Evolutionary conservation across 495 filamentous ascomycete genomes (phyloP).

Genomic region (Annulohypoxylon stygium): DNA sequence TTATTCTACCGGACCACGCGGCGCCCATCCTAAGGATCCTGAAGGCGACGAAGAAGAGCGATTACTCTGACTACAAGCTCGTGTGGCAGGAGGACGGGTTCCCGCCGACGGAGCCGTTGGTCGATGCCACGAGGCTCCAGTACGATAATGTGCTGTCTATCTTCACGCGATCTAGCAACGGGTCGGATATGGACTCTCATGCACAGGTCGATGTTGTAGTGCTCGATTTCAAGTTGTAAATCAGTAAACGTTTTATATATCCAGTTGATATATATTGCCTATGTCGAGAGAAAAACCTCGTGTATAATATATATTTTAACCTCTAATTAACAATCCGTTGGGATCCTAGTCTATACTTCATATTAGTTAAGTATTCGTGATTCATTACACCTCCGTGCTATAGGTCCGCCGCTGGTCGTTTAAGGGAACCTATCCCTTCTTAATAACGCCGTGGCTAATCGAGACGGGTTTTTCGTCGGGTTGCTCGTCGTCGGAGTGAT

Average conservation of each 20-base stretch:
- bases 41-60: conserved; percentile 45
- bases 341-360: conserved; percentile 36
- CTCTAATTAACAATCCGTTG: conserved; percentile 17
- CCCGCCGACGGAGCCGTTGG: conserved; percentile 54
- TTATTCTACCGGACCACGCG: conserved; percentile 53
- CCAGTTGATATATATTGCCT: not conserved
- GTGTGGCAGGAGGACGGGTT: conserved; percentile 52
- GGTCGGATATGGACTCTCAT: conserved; percentile 16
- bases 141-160: conserved; percentile 56
- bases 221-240: conserved; percentile 55
- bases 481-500: not conserved
- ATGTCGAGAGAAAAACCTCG: not conserved
- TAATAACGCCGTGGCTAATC: conserved; percentile 26
- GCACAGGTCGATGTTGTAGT: conserved; percentile 48
- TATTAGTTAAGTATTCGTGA: conserved; percentile 41
- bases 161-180: conserved; percentile 47
- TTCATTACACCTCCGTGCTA: conserved; percentile 33
- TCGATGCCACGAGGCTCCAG: conserved; percentile 53
- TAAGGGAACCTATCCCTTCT: conserved; percentile 30
- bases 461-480: not conserved
- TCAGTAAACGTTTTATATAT: not conserved
- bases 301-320: not conserved
- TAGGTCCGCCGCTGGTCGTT: conserved; percentile 10
- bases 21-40: conserved; percentile 49
- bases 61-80: conserved; percentile 50